Evolutionary conservation across 192 early-diverging fungal genomes (phyloP).

Genomic region (Backusella morwellensis): DNA sequence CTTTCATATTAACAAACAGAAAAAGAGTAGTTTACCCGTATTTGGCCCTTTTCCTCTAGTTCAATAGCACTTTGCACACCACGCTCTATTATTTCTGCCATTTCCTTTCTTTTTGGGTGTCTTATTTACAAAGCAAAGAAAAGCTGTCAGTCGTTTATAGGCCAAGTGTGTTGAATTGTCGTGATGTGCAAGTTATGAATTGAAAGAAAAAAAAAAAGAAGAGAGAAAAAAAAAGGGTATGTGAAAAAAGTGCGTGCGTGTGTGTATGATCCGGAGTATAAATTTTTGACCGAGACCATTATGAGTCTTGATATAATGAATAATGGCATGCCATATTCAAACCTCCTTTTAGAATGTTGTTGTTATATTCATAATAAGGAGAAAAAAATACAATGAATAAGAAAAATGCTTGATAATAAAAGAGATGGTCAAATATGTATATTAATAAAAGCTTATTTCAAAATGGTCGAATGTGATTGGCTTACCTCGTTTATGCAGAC

Average conservation of each 20-base stretch:
- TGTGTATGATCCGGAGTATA: neutral
- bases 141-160: neutral
- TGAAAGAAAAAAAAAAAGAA: neutral
- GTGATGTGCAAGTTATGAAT: neutral
- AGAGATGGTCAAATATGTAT: neutral
- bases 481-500: neutral
- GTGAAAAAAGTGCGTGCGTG: neutral
- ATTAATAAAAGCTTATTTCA: neutral
- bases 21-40: constrained; percentile 19
- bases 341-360: neutral
- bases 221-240: neutral
- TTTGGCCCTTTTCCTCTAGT: constrained; percentile 32
- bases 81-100: constrained; percentile 24
- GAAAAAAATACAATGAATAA: neutral
- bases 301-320: neutral
- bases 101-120: neutral
- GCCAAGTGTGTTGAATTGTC: neutral
- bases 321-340: neutral
- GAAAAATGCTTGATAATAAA: neutral
- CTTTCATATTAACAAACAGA: neutral
- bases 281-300: neutral
- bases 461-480: neutral
- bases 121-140: neutral
- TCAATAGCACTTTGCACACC: constrained; percentile 19
- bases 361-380: neutral